Evolutionary conservation across 2,329 filamentous ascomycete genomes (phyloP).

Genomic region (Fusarium brevicatenulatum): DNA sequence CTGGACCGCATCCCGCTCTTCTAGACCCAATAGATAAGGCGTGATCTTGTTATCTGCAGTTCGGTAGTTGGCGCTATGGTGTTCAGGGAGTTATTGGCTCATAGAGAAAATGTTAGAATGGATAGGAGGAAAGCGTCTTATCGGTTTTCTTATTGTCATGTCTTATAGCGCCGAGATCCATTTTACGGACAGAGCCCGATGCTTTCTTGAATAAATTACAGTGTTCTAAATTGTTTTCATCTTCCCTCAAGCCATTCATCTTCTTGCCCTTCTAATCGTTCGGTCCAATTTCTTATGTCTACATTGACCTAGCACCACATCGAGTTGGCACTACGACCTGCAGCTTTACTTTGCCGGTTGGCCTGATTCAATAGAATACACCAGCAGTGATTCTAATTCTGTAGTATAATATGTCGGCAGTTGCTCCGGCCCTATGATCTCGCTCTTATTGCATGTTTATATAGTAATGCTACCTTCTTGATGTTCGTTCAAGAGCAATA

Average conservation of each 20-base stretch:
- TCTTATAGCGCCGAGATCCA: not conserved
- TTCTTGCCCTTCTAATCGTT: not conserved
- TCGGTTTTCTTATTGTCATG: not conserved
- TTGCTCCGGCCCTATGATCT: not conserved
- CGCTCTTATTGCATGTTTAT: not conserved
- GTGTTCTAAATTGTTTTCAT: not conserved
- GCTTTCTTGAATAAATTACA: not conserved
- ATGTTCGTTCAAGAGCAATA: not conserved
- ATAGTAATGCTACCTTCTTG: not conserved
- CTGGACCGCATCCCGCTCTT: not conserved
- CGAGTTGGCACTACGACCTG: not conserved
- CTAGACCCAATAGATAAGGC: not conserved
- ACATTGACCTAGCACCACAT: not conserved
- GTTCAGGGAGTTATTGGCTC: not conserved
- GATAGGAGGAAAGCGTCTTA: not conserved
- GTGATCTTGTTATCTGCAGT: not conserved
- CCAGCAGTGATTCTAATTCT: not conserved
- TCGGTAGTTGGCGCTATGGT: not conserved
- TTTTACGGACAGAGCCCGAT: not conserved
- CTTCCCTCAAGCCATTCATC: accelerated
- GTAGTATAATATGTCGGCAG: not conserved
- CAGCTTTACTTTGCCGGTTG: not conserved
- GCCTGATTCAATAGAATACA: not conserved
- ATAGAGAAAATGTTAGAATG: not conserved
- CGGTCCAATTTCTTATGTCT: not conserved